Evolutionary conservation across 2,329 filamentous ascomycete genomes (phyloP).

Genomic region (Septoria linicola): DNA sequence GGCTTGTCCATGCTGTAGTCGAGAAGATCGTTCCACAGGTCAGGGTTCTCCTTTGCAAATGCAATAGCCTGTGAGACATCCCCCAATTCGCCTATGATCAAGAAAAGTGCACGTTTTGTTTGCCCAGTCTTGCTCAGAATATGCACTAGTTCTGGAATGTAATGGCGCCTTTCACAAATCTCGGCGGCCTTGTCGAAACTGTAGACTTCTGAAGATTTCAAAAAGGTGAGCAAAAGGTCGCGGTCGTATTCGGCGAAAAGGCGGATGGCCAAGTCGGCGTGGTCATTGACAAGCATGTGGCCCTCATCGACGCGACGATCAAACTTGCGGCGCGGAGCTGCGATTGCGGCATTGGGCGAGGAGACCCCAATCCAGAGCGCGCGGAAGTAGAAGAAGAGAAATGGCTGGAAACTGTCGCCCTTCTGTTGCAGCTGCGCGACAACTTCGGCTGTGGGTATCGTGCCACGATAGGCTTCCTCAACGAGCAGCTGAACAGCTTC

Average conservation of each 20-base stretch:
- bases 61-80: constrained; percentile 91
- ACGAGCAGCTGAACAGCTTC: constrained; percentile 86
- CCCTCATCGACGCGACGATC: constrained; percentile 50
- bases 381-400: constrained; percentile 89
- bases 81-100: constrained; percentile 90
- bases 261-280: constrained; percentile 81
- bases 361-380: constrained; percentile 66
- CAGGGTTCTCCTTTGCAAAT: constrained; percentile 89
- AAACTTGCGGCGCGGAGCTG: constrained; percentile 28
- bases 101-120: constrained; percentile 82
- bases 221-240: constrained; percentile 76
- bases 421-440: constrained; percentile 72
- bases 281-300: constrained; percentile 70
- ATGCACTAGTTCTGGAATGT: constrained; percentile 90
- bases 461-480: constrained; percentile 84
- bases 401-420: constrained; percentile 60
- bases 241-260: constrained; percentile 85
- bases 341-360: constrained; percentile 17
- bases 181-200: constrained; percentile 75
- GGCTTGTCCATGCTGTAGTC: constrained; percentile 98
- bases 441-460: constrained; percentile 74
- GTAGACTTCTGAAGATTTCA: constrained; percentile 78
- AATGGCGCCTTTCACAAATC: constrained; percentile 77
- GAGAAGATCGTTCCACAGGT: constrained; percentile 92
- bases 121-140: constrained; percentile 93